Conservation (phyloP, 257 asterid species). For the Echium plantagineum region DNA sequence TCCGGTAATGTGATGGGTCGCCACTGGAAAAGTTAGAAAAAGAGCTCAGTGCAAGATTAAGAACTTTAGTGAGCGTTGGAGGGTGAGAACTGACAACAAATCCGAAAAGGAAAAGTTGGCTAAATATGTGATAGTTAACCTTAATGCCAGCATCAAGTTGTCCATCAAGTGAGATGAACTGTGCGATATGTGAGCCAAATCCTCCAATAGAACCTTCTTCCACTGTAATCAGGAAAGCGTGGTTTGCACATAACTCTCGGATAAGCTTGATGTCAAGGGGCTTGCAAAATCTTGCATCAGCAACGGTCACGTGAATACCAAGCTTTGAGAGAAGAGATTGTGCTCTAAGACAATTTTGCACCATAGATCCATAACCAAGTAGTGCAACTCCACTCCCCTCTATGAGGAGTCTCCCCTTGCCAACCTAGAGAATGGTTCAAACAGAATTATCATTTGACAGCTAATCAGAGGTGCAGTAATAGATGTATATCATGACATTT, state of each 20-base stretch:
- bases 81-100: neutral
- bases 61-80: neutral
- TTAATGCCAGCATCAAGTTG: slow-evolving; percentile 68
- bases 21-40: slow-evolving; percentile 40
- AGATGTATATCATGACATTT: no score
- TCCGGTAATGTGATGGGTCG: slow-evolving; percentile 81
- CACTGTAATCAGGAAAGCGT: slow-evolving; percentile 51
- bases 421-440: slow-evolving; percentile 36
- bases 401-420: slow-evolving; percentile 53
- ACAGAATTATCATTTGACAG: neutral
- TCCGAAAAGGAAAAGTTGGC: neutral
- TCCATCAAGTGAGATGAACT: slow-evolving; percentile 69
- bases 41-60: neutral
- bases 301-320: slow-evolving; percentile 65
- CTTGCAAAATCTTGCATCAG: slow-evolving; percentile 96
- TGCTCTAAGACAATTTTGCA: slow-evolving; percentile 76
- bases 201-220: slow-evolving; percentile 90
- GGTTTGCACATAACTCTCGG: slow-evolving; percentile 51
- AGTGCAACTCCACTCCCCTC: slow-evolving; percentile 74
- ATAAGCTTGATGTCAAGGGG: slow-evolving; percentile 66
- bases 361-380: slow-evolving; percentile 81
- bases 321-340: slow-evolving; percentile 55
- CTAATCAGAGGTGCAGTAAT: neutral
- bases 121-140: slow-evolving; percentile 25
- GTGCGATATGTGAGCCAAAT: slow-evolving; percentile 78